A percentile compares a stretch with the other conserved stretches of the same genome.
phyloP scores from a whole-genome alignment of 805 yeast genomes.

The Ogataea trehalophila region DNA sequence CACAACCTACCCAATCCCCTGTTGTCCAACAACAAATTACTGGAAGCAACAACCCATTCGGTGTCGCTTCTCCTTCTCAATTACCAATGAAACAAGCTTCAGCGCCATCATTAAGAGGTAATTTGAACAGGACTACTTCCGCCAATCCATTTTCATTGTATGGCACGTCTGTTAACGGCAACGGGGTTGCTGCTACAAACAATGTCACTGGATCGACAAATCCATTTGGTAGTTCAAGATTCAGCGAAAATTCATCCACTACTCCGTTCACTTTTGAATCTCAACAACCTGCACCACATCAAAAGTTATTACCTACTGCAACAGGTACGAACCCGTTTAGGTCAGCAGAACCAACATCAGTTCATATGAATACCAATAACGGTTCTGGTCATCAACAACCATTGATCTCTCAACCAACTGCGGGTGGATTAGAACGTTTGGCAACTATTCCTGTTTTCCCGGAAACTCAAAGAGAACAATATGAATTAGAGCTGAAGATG shows the following conservation, averaged over 20 bases:
- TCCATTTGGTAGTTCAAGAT: constrained; percentile 26
- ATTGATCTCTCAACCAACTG: constrained; percentile 51
- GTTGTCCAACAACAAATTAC: constrained; percentile 12
- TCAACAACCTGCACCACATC: constrained; percentile 3
- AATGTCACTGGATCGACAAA: constrained; percentile 7
- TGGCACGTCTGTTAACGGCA: constrained; percentile 1
- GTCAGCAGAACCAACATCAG: constrained; percentile 12
- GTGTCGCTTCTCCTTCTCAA: constrained; percentile 9
- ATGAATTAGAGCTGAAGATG: constrained; percentile 15
- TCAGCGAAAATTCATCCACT: constrained; percentile 16
- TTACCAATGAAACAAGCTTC: constrained; percentile 22
- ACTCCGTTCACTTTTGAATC: constrained; percentile 17
- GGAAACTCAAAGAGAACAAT: constrained; percentile 38
- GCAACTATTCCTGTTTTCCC: constrained; percentile 70
- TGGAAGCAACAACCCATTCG: constrained; percentile 16
- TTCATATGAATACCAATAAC: constrained; percentile 26
- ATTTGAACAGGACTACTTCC: constrained; percentile 18
- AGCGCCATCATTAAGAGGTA: constrained; percentile 17
- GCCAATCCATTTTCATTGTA: constrained; percentile 28
- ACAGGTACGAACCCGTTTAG: constrained; percentile 65
- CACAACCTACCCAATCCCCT: constrained; percentile 5
- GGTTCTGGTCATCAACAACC: constrained; percentile 12
- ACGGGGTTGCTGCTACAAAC: background rate
- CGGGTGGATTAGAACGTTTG: constrained; percentile 67
- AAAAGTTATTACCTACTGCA: constrained; percentile 9